These are phyloP conservation scores for Scytalidium lignicola DNA, from an alignment of 2,329 filamentous ascomycete species.

Conservation along the genomic window DNA sequence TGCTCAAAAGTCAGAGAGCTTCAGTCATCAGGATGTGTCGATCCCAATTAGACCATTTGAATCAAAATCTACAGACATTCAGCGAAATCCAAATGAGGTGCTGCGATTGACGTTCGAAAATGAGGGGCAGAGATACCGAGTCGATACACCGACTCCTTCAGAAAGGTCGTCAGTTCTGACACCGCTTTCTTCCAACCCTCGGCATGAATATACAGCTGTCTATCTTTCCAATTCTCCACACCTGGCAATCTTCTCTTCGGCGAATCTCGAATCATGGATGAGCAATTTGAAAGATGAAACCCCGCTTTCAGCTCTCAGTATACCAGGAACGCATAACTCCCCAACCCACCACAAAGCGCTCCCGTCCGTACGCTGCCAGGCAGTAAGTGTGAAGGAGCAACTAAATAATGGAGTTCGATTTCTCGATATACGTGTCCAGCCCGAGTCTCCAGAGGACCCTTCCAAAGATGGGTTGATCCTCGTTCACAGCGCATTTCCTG, in stretches of 20 bases:
- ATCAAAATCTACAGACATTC: constrained; percentile 57
- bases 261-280: constrained; percentile 77
- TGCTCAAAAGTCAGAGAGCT: constrained; percentile 52
- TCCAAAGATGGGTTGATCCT: constrained; percentile 67
- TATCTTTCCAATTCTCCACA: constrained; percentile 53
- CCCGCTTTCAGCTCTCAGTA: constrained; percentile 74
- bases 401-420: constrained; percentile 89
- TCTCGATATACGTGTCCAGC: constrained; percentile 82
- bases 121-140: constrained; percentile 60
- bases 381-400: constrained; percentile 70
- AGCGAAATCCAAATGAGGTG: constrained; percentile 55
- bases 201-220: constrained; percentile 57
- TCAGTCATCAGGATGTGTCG: constrained; percentile 56
- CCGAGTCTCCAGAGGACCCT: constrained; percentile 48
- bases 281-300: constrained; percentile 62
- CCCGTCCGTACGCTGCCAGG: constrained; percentile 90
- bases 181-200: constrained; percentile 47
- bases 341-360: constrained; percentile 80
- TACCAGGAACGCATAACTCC: constrained; percentile 94
- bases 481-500: constrained; percentile 86
- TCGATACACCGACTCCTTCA: constrained; percentile 64
- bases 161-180: constrained; percentile 56
- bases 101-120: constrained; percentile 70
- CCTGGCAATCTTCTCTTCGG: constrained; percentile 64
- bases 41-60: constrained; percentile 65